Percentiles rank a stretch among this genome's conserved stretches.
phyloP scores from a whole-genome alignment of 1,139 yeast species.

The Pichia sp. region DNA sequence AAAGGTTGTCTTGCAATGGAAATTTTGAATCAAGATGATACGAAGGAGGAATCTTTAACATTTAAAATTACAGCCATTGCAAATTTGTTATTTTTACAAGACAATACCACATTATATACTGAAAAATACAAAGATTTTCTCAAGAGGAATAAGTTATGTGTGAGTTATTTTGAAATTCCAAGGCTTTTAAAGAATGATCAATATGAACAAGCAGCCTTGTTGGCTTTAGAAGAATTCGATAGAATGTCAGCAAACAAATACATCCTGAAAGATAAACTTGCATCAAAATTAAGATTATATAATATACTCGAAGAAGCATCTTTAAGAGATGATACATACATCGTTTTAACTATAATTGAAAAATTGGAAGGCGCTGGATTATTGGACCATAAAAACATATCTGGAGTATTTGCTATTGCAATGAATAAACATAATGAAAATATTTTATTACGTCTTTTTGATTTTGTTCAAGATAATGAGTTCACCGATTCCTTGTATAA shows the following conservation, averaged over 20 bases:
- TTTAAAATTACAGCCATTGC: conserved; percentile 10
- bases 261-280: conserved; percentile 2
- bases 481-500: conserved; percentile 3
- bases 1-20: conserved; percentile 2
- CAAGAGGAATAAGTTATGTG: neutral
- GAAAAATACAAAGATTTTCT: conserved; percentile 14
- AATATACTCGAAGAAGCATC: conserved; percentile 13
- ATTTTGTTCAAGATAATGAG: neutral
- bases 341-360: conserved; percentile 7
- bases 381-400: neutral
- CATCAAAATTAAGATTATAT: conserved; percentile 4
- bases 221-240: conserved; percentile 7
- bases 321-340: conserved; percentile 7
- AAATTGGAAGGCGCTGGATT: conserved; percentile 2
- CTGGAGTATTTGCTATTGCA: neutral
- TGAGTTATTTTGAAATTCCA: conserved; percentile 13
- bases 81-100: conserved; percentile 11
- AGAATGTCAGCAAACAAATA: neutral
- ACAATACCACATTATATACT: neutral
- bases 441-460: neutral
- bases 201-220: conserved; percentile 16
- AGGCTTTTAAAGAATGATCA: conserved; percentile 12
- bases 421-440: conserved; percentile 5
- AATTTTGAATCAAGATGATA: neutral
- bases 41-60: neutral